Base-by-base conservation (phyloP, 1,284 basidiomycete genomes). In the Sporisorium graminicola region DNA sequence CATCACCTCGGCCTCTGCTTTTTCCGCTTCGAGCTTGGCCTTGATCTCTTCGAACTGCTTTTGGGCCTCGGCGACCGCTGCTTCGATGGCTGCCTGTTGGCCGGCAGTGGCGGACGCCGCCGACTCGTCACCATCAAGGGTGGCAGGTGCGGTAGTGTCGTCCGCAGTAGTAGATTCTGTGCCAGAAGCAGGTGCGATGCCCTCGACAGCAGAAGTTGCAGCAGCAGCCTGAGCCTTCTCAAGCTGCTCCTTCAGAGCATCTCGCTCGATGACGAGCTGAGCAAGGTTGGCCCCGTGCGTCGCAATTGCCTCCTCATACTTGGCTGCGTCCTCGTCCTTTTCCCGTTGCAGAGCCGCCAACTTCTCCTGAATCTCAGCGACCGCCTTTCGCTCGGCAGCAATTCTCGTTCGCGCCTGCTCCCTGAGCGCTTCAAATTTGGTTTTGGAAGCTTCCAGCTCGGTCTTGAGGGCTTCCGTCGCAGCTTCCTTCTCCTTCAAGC, bases 351-450 rank as follows among this genome's bases (percentile, higher is more conserved):
- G 85, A 69, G 57, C 82, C 40, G 76, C 83, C 63, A 70, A 87
- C 83, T 77, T 88, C 85, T 56, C 87, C 80, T 70, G 85, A 69
- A 67, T 86, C 37, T 86, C 84, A 0, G 77, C 74, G 0, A 79
- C 77, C 4, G 74, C 59, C 51, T 76, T 74, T 22, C 79, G 72
- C 58, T 82, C 79, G 44, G 65, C 53, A 12, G 74, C 74, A 50
- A 83, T 79, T 24, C 80, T 68, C 22, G 74, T 65, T 3, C 77
- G 77, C 12, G 78, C 78, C 70, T 84, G 82, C 54, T 80, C 71
- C 27, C 80, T 60, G 20, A 84, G 71, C 70, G 76, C 74, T 27
- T 82, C 78, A 46, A 84, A 83, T 58, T 80, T 65, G 40, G 67
- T 54, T 65, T 78, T 78, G 27, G 75, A 62, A 2, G 67, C 63